Conservation (phyloP, 371 early-diverging fungal genomes). For the Lichtheimia ramosa region DNA sequence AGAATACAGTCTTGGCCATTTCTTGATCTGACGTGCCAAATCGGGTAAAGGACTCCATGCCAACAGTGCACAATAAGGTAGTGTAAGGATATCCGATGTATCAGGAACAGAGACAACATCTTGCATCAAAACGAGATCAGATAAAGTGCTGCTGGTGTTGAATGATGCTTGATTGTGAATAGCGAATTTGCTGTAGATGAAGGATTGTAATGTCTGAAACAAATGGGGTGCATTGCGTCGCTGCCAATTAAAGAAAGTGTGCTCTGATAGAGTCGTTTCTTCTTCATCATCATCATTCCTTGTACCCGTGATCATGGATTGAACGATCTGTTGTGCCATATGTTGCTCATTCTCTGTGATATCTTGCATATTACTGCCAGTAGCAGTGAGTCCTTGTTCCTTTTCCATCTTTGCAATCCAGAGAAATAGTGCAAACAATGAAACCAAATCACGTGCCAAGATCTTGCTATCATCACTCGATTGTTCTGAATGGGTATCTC, state of each 20-base stretch:
- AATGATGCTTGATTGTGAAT: conserved; percentile 8
- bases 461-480: conserved; percentile 14
- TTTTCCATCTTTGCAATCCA: conserved; percentile 41
- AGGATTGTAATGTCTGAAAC: conserved; percentile 45
- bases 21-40: conserved; percentile 19
- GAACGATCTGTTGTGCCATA: not conserved
- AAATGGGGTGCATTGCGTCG: conserved; percentile 48
- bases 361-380: not conserved
- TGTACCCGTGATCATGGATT: not conserved
- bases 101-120: conserved; percentile 25
- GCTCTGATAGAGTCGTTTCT: conserved; percentile 12
- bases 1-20: conserved; percentile 53
- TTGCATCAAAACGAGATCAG: conserved; percentile 19
- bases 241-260: conserved; percentile 38
- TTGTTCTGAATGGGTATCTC: conserved; percentile 2
- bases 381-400: not conserved
- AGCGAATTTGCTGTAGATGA: conserved; percentile 50
- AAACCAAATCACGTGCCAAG: conserved; percentile 28
- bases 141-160: conserved; percentile 13
- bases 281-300: not conserved
- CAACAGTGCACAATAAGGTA: conserved; percentile 39
- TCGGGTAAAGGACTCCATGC: conserved; percentile 49
- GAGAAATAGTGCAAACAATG: conserved; percentile 28
- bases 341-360: not conserved
- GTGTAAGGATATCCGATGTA: conserved; percentile 36